Evolutionary conservation across 1,139 yeast genomes (phyloP), one percentile per base, ranked within the genome.

Genomic region (Sugiyamaella neomexicana): DNA sequence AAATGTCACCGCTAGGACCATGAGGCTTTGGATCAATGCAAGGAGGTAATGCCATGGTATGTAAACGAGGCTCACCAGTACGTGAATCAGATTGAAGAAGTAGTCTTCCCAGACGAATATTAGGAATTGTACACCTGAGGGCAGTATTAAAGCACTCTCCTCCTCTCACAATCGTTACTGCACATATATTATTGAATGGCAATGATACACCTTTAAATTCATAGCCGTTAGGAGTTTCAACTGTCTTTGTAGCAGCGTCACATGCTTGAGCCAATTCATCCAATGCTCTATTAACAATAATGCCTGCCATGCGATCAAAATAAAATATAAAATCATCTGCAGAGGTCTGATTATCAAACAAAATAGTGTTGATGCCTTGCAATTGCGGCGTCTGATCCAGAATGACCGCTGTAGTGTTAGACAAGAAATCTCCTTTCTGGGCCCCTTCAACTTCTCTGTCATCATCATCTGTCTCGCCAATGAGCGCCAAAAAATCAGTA

Each of bases 1-100:
- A 53, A 31, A 56, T 52, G 5, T 47, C 23, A n/a, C 62, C 61
- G 12, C 57, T 59, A 10, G 50, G 55, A 9, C 56, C 59, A 7
- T 54, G 50, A 16, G 63, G 65, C 10, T 57, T 57, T 2, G 62
- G 62, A 40, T 57, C 61, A 12, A 73, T 61, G 53, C 64, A 55
- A 0, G 70, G 67, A 0, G 88, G 84, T 41, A 93, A 72, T 29
- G 82, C 79, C 61, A 86, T 85, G 29, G 85, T 83, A 68, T 90
- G 97, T 56, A 93, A 74, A 65, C 87, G 93, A 0, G 98, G 98
- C 69, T 93, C 98, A 6, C 98, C 98, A 0, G 97, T 89, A 39
- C 78, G 72, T 0, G 95, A 77, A 67, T 90, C 97, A 8, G 95
- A 85, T 69, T 91, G 97, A 64, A 93, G 89, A 52, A 93, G 74